Conservation (phyloP, 108 stramenopile species). For the Cylindrotheca fusiformis region DNA sequence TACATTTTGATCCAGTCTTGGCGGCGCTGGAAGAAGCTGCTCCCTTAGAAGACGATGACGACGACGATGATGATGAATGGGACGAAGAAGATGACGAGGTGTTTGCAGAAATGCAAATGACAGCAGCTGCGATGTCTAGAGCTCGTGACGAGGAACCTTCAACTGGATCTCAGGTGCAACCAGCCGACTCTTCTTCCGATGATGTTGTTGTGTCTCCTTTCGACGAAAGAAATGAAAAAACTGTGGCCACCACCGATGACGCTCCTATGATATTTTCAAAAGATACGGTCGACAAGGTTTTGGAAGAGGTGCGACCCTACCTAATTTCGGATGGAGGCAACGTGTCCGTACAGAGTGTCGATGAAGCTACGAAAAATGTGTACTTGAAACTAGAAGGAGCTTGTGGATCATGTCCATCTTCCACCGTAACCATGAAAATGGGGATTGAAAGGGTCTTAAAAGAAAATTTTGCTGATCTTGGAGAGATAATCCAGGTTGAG, state of each 20-base stretch:
- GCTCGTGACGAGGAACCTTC: constrained; percentile 1
- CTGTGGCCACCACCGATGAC: constrained; percentile 19
- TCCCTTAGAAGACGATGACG: constrained; percentile 51
- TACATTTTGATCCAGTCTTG: constrained; percentile 31
- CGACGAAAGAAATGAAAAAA: constrained; percentile 18
- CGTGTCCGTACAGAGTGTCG: constrained; percentile 82
- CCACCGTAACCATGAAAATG: constrained; percentile 98
- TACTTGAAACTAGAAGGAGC: constrained; percentile 91
- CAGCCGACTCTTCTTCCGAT: background rate
- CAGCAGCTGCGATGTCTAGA: constrained; percentile 37
- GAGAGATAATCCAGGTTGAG: constrained; percentile 76
- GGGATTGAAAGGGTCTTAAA: constrained; percentile 93
- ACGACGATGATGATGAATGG: constrained; percentile 78
- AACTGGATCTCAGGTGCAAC: background rate
- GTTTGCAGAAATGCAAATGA: constrained; percentile 42
- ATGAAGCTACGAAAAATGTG: constrained; percentile 61
- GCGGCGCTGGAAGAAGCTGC: constrained; percentile 19
- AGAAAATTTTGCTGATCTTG: constrained; percentile 84
- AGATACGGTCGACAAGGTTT: constrained; percentile 89
- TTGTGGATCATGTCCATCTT: constrained; percentile 78
- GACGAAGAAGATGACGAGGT: constrained; percentile 70
- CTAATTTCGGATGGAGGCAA: constrained; percentile 96
- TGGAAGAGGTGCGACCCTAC: constrained; percentile 95
- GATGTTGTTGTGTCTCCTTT: constrained; percentile 57
- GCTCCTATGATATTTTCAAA: constrained; percentile 58